phyloP scores from a whole-genome alignment of 2,329 filamentous ascomycete genomes.

The Sphaerostilbella broomeana region DNA sequence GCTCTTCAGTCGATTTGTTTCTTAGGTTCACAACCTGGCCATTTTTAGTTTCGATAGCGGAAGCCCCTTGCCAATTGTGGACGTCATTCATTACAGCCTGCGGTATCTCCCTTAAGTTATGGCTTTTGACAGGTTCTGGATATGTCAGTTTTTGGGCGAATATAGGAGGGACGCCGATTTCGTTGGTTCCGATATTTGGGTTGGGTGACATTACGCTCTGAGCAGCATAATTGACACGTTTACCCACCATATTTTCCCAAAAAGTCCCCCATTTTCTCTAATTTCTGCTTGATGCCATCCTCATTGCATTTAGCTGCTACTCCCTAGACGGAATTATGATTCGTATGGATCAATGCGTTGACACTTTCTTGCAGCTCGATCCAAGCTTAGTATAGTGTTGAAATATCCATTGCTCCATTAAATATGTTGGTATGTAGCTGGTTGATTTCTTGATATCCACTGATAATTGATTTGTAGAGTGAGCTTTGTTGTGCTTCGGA shows the following conservation, averaged over 20 bases:
- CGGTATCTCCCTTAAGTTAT: slow-evolving; percentile 94
- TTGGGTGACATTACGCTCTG: slow-evolving; percentile 97
- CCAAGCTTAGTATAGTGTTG: slow-evolving; percentile 74
- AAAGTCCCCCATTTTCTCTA: slow-evolving; percentile 99
- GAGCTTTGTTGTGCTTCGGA: slow-evolving; percentile 84
- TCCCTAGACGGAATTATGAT: slow-evolving; percentile 76
- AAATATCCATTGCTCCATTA: slow-evolving; percentile 45
- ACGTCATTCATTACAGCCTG: slow-evolving; percentile 93
- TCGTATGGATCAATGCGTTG: slow-evolving; percentile 87
- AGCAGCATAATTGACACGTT: slow-evolving; percentile 97
- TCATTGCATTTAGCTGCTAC: slow-evolving; percentile 71
- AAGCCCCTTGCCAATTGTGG: slow-evolving; percentile 88
- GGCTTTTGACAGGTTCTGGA: slow-evolving; percentile 92
- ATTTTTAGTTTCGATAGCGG: slow-evolving; percentile 92
- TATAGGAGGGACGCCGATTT: slow-evolving; percentile 96
- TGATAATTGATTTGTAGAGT: slow-evolving; percentile 79
- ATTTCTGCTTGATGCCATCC: slow-evolving; percentile 93
- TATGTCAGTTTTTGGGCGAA: slow-evolving; percentile 96
- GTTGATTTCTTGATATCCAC: slow-evolving; percentile 64
- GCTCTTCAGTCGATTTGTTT: slow-evolving; percentile 81
- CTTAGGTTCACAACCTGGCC: slow-evolving; percentile 84
- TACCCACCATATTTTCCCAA: slow-evolving; percentile 99
- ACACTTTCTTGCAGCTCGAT: slow-evolving; percentile 80
- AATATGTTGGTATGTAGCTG: slow-evolving; percentile 55
- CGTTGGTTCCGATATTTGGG: slow-evolving; percentile 97